These are phyloP conservation scores for Globisporangium ultimum DNA, from an alignment of 352 stramenopile species.

Conservation along the genomic window DNA sequence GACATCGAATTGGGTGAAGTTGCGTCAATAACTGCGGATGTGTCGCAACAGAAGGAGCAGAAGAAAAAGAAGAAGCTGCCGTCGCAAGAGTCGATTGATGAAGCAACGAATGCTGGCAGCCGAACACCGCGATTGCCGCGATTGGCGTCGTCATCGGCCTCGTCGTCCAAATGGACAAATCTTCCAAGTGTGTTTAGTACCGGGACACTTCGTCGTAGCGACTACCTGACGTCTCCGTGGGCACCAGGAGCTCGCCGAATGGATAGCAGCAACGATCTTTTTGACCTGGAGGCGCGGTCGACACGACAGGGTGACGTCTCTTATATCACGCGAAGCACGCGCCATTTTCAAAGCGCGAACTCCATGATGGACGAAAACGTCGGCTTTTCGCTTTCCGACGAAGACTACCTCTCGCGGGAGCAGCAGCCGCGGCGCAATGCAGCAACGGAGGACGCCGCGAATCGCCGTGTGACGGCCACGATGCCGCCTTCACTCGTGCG, in stretches of 20 bases:
- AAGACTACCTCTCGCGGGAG: constrained; percentile 70
- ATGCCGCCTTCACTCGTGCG: constrained; percentile 11
- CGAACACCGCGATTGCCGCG: constrained; percentile 21
- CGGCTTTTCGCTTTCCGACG: constrained; percentile 56
- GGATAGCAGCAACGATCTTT: constrained; percentile 12
- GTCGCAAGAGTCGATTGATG: too few relatives aligned
- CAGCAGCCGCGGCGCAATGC: constrained; percentile 12
- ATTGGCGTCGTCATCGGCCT: too few relatives aligned
- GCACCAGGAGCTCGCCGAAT: constrained; percentile 7
- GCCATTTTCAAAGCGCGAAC: constrained; percentile 20
- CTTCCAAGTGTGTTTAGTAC: constrained; percentile 23
- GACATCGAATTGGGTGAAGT: constrained; percentile 22
- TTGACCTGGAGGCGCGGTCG: constrained; percentile 29
- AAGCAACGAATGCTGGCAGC: background rate
- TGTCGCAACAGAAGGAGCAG: constrained; percentile 12
- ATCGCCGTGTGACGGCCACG: background rate
- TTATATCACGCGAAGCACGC: constrained; percentile 28
- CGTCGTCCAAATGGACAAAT: constrained; percentile 26
- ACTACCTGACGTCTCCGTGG: constrained; percentile 53
- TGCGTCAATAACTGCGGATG: background rate
- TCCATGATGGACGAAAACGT: constrained; percentile 32
- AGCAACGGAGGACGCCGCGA: constrained; percentile 9
- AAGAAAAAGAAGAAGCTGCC: constrained; percentile 13
- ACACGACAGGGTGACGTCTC: constrained; percentile 17
- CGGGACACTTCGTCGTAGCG: constrained; percentile 22